A percentile compares a stretch with the other conserved stretches of the same genome.
phyloP scores from a whole-genome alignment of 208 protist species.

The Trypanosoma scelopori region DNA sequence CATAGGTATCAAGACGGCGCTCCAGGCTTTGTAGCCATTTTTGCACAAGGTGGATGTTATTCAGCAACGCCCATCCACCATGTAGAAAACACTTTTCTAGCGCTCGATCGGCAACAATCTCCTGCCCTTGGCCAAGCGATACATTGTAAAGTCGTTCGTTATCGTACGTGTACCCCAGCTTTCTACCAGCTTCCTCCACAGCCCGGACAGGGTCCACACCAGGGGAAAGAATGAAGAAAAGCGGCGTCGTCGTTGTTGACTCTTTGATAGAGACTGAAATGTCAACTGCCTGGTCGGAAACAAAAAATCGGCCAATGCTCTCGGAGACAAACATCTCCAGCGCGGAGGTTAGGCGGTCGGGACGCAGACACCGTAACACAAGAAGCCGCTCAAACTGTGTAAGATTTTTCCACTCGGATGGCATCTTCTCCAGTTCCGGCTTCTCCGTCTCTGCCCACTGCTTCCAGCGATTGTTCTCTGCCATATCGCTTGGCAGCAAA shows the following conservation, averaged over 20 bases:
- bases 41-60: constrained; percentile 98
- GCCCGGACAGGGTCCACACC: constrained; percentile 97
- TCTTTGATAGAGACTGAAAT: constrained; percentile 95
- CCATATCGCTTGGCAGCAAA: constrained; percentile 85
- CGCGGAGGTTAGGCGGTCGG: constrained; percentile 96
- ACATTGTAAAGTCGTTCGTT: constrained; percentile 95
- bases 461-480: constrained; percentile 91
- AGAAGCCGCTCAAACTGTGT: constrained; percentile 95
- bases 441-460: constrained; percentile 93
- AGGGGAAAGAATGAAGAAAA: constrained; percentile 99
- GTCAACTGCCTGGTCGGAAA: constrained; percentile 93
- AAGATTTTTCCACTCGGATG: constrained; percentile 95
- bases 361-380: constrained; percentile 95
- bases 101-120: constrained; percentile 95
- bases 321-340: constrained; percentile 93
- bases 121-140: constrained; percentile 98
- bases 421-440: constrained; percentile 91
- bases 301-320: constrained; percentile 94
- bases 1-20: constrained; percentile 95
- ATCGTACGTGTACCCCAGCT: constrained; percentile 94
- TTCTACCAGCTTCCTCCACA: constrained; percentile 94
- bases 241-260: constrained; percentile 92
- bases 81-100: constrained; percentile 92
- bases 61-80: constrained; percentile 97
- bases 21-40: constrained; percentile 97